phyloP scores from a whole-genome alignment of 148 eudicot genomes.

The Fagopyrum tataricum region DNA sequence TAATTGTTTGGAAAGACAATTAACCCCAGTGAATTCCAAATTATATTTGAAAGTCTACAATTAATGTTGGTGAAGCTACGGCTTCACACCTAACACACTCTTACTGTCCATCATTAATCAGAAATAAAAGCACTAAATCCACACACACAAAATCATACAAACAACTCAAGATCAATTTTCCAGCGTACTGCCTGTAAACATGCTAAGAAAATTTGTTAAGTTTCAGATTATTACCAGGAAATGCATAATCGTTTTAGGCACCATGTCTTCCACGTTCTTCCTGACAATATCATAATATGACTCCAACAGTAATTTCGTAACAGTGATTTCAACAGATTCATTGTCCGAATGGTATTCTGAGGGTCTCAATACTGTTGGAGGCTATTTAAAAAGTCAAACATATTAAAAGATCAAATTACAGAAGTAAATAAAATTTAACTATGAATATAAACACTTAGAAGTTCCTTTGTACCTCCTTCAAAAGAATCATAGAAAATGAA shows the following conservation, averaged over 20 bases:
- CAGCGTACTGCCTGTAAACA: background rate
- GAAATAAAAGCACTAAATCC: background rate
- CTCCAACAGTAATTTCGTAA: constrained; percentile 75
- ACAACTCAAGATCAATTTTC: background rate
- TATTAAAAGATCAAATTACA: background rate
- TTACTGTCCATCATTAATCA: background rate
- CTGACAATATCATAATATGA: constrained; percentile 94
- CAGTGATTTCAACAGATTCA: constrained; percentile 74
- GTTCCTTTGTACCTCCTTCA: constrained; percentile 59
- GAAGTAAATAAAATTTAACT: background rate
- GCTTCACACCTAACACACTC: too few relatives aligned
- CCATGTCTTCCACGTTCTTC: constrained; percentile 85
- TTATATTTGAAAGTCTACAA: background rate
- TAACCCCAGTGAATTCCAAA: background rate
- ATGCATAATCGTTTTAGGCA: constrained; percentile 99
- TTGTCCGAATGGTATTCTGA: constrained; percentile 71
- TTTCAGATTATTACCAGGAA: constrained; percentile 59
- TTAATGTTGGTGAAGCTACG: too few relatives aligned
- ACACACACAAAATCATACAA: background rate
- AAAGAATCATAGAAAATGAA: constrained; percentile 64
- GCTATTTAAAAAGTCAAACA: constrained; percentile 36
- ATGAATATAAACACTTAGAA: background rate
- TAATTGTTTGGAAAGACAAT: background rate
- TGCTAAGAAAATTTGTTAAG: background rate
- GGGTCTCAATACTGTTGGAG: constrained; percentile 86